Percentiles rank a stretch among this genome's conserved stretches.
Conservation (phyloP, 306 rosid species). For the Lablab purpureus region DNA sequence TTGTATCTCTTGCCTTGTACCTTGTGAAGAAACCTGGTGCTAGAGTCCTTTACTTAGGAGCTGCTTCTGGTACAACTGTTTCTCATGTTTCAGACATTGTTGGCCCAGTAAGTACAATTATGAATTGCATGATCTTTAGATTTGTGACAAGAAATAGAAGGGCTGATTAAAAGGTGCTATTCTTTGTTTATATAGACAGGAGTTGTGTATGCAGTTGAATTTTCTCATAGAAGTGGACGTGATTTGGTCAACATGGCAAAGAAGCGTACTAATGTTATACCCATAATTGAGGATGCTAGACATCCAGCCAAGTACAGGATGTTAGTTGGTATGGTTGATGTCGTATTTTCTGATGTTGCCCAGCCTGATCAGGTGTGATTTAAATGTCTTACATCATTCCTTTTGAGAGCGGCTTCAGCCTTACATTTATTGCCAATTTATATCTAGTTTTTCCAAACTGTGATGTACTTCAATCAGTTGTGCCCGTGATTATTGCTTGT, state of each 20-base stretch:
- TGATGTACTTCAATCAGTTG: not conserved
- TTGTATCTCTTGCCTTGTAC: no score
- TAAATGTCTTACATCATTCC: not conserved
- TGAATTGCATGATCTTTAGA: not conserved
- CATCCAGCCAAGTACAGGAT: slow-evolving; percentile 91
- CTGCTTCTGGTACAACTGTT: slow-evolving; percentile 97
- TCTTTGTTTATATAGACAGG: slow-evolving; percentile 60
- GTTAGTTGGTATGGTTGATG: slow-evolving; percentile 98
- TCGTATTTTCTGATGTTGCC: slow-evolving; percentile 96
- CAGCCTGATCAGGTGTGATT: slow-evolving; percentile 93
- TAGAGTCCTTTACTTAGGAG: slow-evolving; percentile 83
- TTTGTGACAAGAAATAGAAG: not conserved
- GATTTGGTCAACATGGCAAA: slow-evolving; percentile 98
- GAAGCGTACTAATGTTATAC: slow-evolving; percentile 90
- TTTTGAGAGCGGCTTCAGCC: not conserved
- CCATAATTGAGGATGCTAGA: slow-evolving; percentile 96
- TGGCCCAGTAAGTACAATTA: slow-evolving; percentile 73
- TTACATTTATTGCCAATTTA: not conserved
- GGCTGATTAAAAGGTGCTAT: not conserved
- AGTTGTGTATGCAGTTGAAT: slow-evolving; percentile 92
- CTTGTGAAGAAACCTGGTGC: slow-evolving; percentile 78
- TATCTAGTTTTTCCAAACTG: not conserved
- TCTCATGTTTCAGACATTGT: slow-evolving; percentile 93
- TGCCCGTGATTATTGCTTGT: not conserved
- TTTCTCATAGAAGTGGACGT: slow-evolving; percentile 95